Conservation (phyloP, 106 monocot species). For the Apostasia ramifera region DNA sequence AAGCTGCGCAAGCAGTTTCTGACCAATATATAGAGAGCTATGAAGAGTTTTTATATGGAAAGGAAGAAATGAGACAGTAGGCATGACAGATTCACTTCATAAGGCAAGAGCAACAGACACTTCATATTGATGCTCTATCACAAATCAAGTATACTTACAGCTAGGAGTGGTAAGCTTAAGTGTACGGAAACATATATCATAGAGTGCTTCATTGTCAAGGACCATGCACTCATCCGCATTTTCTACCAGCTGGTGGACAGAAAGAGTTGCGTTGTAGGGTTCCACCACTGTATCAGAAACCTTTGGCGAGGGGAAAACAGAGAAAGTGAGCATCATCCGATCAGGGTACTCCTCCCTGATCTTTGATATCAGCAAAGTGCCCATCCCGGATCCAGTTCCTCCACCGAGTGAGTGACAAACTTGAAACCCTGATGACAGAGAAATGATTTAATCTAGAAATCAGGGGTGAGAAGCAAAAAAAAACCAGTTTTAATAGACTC, state of each 20-base stretch:
- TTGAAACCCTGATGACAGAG: background rate
- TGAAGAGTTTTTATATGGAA: no score
- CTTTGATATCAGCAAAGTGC: conserved; percentile 43
- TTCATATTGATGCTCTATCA: no score
- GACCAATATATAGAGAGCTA: no score
- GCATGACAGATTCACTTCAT: no score
- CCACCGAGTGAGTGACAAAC: conserved; percentile 10
- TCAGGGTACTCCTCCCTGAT: conserved; percentile 47
- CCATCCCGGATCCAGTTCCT: conserved; percentile 29
- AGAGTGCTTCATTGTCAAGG: conserved; percentile 44
- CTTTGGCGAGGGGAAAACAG: conserved; percentile 37
- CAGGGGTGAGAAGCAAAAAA: no score
- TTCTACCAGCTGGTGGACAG: conserved; percentile 47
- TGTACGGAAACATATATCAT: conserved; percentile 48
- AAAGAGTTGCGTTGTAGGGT: conserved; percentile 47
- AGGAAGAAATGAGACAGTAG: no score
- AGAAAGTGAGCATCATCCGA: conserved; percentile 12
- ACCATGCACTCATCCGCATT: conserved; percentile 58
- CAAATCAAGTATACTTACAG: background rate
- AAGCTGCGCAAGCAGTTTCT: no score
- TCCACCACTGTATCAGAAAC: conserved; percentile 53
- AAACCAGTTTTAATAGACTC: no score
- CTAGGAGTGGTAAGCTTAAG: conserved; percentile 10
- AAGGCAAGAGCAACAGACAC: no score
- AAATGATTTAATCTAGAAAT: background rate